Evolutionary conservation across 2,329 filamentous ascomycete species (phyloP), one percentile per base, ranked within the genome.

Genomic region (Lasiodiplodia sp.): DNA sequence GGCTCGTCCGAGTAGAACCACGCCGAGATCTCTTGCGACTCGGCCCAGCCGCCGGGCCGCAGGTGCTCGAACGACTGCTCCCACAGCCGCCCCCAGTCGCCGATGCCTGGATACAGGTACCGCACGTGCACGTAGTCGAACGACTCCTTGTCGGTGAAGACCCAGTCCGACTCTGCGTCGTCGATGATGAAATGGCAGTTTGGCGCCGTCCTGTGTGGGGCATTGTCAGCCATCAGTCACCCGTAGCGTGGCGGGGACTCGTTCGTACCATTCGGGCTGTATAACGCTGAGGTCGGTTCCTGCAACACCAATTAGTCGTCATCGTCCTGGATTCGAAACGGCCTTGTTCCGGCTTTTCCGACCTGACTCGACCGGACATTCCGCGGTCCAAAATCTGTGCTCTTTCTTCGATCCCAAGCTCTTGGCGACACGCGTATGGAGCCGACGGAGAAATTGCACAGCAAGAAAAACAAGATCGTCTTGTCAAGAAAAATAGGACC

Each of bases 161-260:
- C 82, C 83, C 83, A 85, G 34, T 79, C 77, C 6, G 77, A 72
- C 1, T 78, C 78, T 18, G 80, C 76, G 58, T 85, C 83, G 74
- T 85, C 83, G 65, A 85, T 79, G 67, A 84, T 80, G 71, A 85
- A 85, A 25, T 75, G 72, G 70, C 79, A 80, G 71, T 85, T 85
- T 4, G 82, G 79, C 0, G 83, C 83, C 1, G 84, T 80, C 79
- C 81, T 82, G 47, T 2, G 18, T 18, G 12, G 38, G 7, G 18
- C 7, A n/a, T 37, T 7, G 63, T 66, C 34, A 66, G 23, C 28
- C 4, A 37, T 6, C 12, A 6, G 51, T 31, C 3, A 7, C 6
- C 7, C 6, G 2, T 18, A 8, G 57, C 28, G 10, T 44, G 14
- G 7, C 0, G 80, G 79, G 1, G 80, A 16, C 6, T 56, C 10